phyloP scores from a whole-genome alignment of 2,329 filamentous ascomycete species.

The Calonectria crousiana region DNA sequence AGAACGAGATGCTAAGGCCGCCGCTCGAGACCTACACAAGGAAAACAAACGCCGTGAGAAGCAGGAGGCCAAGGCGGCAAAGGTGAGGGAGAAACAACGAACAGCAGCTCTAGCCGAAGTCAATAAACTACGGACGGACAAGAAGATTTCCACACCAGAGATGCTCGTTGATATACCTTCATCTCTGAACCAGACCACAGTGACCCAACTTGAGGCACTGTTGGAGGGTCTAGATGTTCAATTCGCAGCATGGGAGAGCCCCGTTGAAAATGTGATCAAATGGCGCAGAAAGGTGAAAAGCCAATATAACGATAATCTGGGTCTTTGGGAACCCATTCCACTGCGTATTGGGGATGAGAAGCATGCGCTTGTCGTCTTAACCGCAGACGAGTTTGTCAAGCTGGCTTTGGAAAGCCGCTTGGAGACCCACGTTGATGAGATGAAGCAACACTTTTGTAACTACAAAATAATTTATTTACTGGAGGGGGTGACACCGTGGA shows the following conservation, averaged over 20 bases:
- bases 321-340: conserved; percentile 74
- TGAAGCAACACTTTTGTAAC: conserved; percentile 65
- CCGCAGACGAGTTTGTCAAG: conserved; percentile 74
- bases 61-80: conserved; percentile 71
- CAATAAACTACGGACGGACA: conserved; percentile 80
- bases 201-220: conserved; percentile 61
- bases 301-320: conserved; percentile 69
- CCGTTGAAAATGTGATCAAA: conserved; percentile 67
- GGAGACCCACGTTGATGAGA: conserved; percentile 67
- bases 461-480: conserved; percentile 77
- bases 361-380: conserved; percentile 72
- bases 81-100: conserved; percentile 71
- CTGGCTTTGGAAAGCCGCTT: conserved; percentile 67
- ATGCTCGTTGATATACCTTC: conserved; percentile 81
- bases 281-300: conserved; percentile 79
- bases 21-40: conserved; percentile 65
- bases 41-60: conserved; percentile 68
- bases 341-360: conserved; percentile 66
- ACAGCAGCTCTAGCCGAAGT: conserved; percentile 77
- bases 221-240: conserved; percentile 64
- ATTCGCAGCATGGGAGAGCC: conserved; percentile 58
- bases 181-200: conserved; percentile 62
- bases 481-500: conserved; percentile 75
- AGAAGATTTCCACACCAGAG: conserved; percentile 78
- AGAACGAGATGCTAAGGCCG: conserved; percentile 59